Percentiles rank a stretch among this genome's conserved stretches.
These are phyloP conservation scores for Thuja plicata DNA, from an alignment of 83 land plant genomes.

Conservation along the genomic window DNA sequence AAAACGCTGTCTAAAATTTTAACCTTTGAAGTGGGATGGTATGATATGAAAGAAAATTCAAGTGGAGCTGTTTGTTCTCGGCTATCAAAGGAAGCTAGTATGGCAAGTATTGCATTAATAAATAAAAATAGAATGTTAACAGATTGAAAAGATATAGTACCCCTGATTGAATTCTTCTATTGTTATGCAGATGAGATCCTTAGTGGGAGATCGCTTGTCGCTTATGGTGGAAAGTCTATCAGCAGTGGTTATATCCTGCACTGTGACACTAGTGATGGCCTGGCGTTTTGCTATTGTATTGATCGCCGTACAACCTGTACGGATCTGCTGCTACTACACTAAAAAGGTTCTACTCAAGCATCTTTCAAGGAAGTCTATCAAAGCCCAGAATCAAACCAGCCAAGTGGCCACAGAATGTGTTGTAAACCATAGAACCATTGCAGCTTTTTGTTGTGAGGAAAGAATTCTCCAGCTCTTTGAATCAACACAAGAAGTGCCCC, in stretches of 20 bases:
- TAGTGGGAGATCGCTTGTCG: slow-evolving; percentile 67
- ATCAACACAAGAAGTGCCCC: slow-evolving; percentile 29
- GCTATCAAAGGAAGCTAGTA: slow-evolving; percentile 77
- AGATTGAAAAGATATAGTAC: not conserved
- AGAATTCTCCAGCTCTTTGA: slow-evolving; percentile 26
- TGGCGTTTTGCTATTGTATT: slow-evolving; percentile 76
- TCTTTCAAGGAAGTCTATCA: slow-evolving; percentile 30
- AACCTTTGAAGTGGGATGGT: slow-evolving; percentile 85
- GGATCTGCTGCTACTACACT: slow-evolving; percentile 53
- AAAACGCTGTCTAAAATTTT: slow-evolving; percentile 69
- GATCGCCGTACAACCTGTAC: slow-evolving; percentile 64
- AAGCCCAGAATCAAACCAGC: slow-evolving; percentile 46
- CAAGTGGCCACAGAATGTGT: slow-evolving; percentile 69
- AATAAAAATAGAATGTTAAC: not conserved
- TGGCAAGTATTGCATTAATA: slow-evolving; percentile 35
- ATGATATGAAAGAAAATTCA: slow-evolving; percentile 69
- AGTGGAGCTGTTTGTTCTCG: slow-evolving; percentile 80
- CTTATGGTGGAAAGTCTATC: slow-evolving; percentile 60
- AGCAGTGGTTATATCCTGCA: slow-evolving; percentile 41
- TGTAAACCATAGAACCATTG: slow-evolving; percentile 54
- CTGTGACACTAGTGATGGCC: slow-evolving; percentile 44
- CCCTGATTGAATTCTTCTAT: not conserved
- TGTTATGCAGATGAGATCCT: slow-evolving; percentile 49
- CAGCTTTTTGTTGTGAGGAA: slow-evolving; percentile 60
- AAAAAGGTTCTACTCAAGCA: slow-evolving; percentile 36